Percentiles rank a stretch among this genome's conserved stretches.
phyloP scores from a whole-genome alignment of 2,329 filamentous ascomycete species.

The Paracoccidioides lutzii region DNA sequence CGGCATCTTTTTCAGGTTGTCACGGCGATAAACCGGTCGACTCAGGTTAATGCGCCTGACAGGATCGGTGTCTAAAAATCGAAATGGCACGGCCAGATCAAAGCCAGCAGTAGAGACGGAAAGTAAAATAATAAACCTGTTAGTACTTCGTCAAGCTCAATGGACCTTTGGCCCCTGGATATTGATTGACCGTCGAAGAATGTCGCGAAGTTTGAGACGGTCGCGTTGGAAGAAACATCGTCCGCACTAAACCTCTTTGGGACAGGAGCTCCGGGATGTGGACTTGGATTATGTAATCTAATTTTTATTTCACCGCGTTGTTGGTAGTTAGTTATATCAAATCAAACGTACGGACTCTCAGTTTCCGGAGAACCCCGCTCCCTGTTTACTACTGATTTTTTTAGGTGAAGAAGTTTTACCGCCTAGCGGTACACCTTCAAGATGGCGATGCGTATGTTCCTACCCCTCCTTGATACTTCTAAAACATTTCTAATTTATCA shows the following conservation, averaged over 20 bases:
- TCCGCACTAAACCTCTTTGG: constrained; percentile 24
- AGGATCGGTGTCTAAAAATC: not conserved
- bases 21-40: not conserved
- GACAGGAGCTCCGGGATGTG: constrained; percentile 28
- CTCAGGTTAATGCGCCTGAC: constrained; percentile 9
- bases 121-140: not conserved
- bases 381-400: not conserved
- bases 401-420: not conserved
- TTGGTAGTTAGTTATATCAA: not conserved
- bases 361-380: not conserved
- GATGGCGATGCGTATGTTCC: constrained; percentile 37
- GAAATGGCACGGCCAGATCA: not conserved
- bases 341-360: not conserved
- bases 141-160: not conserved
- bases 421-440: constrained; percentile 25
- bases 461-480: constrained; percentile 25
- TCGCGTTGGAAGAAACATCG: constrained; percentile 18
- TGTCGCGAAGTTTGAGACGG: constrained; percentile 6
- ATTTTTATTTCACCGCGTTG: constrained; percentile 16
- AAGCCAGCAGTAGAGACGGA: not conserved
- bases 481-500: constrained; percentile 18
- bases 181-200: not conserved
- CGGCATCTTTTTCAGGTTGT: constrained; percentile 21
- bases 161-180: not conserved
- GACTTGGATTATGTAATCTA: constrained; percentile 18